Conservation (phyloP, 2,329 filamentous ascomycete species). For the Aspergillus sp. region DNA sequence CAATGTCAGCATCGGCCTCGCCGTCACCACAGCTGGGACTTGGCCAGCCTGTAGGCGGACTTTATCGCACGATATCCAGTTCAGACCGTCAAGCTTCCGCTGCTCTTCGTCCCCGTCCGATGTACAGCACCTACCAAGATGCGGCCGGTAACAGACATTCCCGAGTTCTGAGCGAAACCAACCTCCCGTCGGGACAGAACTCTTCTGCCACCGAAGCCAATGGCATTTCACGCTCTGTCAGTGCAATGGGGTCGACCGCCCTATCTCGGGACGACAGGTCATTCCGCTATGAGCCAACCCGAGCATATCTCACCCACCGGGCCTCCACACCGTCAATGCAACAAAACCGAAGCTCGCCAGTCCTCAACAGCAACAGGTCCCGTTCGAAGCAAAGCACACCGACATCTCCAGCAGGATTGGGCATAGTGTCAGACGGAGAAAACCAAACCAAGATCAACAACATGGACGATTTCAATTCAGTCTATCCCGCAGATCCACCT, state of each 20-base stretch:
- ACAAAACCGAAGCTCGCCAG: neutral
- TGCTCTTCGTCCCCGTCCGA: slow-evolving; percentile 38
- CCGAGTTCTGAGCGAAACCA: slow-evolving; percentile 57
- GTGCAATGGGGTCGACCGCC: slow-evolving; percentile 44
- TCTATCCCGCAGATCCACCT: slow-evolving; percentile 40
- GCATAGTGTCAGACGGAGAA: slow-evolving; percentile 18
- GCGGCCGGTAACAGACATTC: slow-evolving; percentile 45
- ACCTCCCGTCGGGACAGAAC: slow-evolving; percentile 37
- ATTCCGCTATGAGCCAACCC: slow-evolving; percentile 26
- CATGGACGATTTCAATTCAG: slow-evolving; percentile 30
- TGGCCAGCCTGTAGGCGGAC: slow-evolving; percentile 35
- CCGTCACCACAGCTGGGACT: slow-evolving; percentile 25
- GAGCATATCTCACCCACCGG: slow-evolving; percentile 27
- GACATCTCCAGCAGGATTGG: slow-evolving; percentile 20
- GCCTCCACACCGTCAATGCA: slow-evolving; percentile 37
- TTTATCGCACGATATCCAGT: slow-evolving; percentile 38
- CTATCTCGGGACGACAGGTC: slow-evolving; percentile 27
- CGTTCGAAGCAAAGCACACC: slow-evolving; percentile 9
- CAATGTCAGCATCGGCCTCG: slow-evolving; percentile 44
- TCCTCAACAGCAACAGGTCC: slow-evolving; percentile 3
- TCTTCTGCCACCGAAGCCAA: slow-evolving; percentile 29
- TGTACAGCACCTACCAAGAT: slow-evolving; percentile 28
- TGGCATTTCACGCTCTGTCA: slow-evolving; percentile 54
- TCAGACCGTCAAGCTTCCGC: slow-evolving; percentile 40
- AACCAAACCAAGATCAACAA: slow-evolving; percentile 19